These are phyloP conservation scores for Cenchrus fungigraminus DNA, from an alignment of 176 grass and related monocot species.

Conservation along the genomic window DNA sequence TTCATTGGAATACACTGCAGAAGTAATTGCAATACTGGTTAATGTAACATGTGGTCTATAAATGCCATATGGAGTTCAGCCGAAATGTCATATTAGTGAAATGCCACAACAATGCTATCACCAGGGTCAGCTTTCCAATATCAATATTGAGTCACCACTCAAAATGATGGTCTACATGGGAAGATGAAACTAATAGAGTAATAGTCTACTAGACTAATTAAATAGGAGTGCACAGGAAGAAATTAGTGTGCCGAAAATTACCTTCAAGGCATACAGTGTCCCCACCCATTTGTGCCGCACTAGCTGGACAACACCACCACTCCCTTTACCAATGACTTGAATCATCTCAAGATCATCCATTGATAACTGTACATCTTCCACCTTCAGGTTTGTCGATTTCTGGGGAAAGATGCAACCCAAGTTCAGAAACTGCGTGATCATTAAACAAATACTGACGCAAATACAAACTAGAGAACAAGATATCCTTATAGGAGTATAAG, in stretches of 20 bases:
- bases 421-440: constrained; percentile 25
- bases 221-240: not conserved
- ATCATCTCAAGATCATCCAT: constrained; percentile 91
- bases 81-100: not conserved
- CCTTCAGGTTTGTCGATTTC: constrained; percentile 65
- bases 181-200: not conserved
- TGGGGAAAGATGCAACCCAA: constrained; percentile 7
- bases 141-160: not conserved
- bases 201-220: not conserved
- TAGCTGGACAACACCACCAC: constrained; percentile 86
- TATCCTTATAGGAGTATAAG: constrained; percentile 5
- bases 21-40: constrained; percentile 18
- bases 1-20: constrained; percentile 95
- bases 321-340: constrained; percentile 97
- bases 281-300: constrained; percentile 91
- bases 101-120: constrained; percentile 20
- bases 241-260: constrained; percentile 39
- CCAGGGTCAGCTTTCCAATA: not conserved
- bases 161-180: not conserved
- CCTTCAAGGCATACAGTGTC: constrained; percentile 92
- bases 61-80: not conserved
- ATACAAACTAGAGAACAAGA: constrained; percentile 15
- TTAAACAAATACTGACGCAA: constrained; percentile 23
- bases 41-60: not conserved
- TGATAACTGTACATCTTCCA: constrained; percentile 76